Base-by-base conservation (phyloP, 225 moss, liverwort and hornwort species). In the Marchantia polymorpha region DNA sequence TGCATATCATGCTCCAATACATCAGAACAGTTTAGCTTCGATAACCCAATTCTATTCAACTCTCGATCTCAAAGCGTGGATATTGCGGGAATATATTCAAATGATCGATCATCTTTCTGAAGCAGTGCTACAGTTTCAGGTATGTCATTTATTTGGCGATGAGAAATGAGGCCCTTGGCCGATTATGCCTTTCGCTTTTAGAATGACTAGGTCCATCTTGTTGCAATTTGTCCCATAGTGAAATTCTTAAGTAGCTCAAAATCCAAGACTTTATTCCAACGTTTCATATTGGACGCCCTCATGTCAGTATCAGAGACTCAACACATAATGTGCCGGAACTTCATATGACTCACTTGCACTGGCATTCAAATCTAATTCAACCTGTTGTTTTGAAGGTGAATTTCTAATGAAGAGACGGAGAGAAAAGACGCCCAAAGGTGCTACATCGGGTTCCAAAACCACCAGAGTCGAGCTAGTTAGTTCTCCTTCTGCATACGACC, bases 371-470 rank as follows among this genome's bases (percentile, higher is more conserved):
- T 29, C 56, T 56, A 56, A 56, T 56, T 11, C 30, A 56, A 8
- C 19, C 14, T 74, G 20, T 56, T 30, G 74, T 74, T 55, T 7
- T 54, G 55, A 55, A 74, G 74, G 74, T 54, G 51, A 52, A 23
- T 46, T 51, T 61, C 81, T 56, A 54, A 84, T 84, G 84, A 84
- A 84, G 74, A 73, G 81, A n/a, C 70, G 69, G 46, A 78, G 47
- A 26, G 27, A 65, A 2, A 25, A 68, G 52, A 61, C 53, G 74
- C 68, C 11, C 2, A 46, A 74, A 54, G 12, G 51, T 3, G 54
- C 50, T 30, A 8, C 77, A 7, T 15, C 60, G n/a, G 52, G 67
- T 16, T 17, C 7, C n/a, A 76, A 53, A 69, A 65, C 63, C 30
- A 20, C 17, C 60, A 73, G 31, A 22, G 53, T 53, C 7, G 83